These are phyloP conservation scores for Scheffersomyces titani DNA, from an alignment of 1,139 yeast species.

Conservation along the genomic window DNA sequence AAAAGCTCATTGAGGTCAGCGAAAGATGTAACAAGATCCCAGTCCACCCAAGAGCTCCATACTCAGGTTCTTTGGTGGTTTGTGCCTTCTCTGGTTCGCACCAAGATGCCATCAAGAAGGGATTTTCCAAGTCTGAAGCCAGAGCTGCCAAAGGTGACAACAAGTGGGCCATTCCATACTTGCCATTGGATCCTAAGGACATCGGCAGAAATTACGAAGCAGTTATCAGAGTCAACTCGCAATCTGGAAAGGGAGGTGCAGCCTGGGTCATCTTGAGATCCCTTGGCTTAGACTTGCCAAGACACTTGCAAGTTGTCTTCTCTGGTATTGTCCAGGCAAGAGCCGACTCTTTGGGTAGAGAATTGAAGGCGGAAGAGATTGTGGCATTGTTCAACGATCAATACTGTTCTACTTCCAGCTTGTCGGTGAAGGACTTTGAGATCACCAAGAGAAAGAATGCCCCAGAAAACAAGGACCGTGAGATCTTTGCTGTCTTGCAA, in stretches of 20 bases:
- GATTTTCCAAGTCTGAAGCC: constrained; percentile 34
- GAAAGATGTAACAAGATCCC: constrained; percentile 51
- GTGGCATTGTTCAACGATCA: constrained; percentile 37
- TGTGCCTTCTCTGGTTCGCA: constrained; percentile 54
- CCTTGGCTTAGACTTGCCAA: constrained; percentile 49
- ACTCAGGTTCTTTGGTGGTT: constrained; percentile 50
- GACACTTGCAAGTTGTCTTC: constrained; percentile 46
- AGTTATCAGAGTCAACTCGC: constrained; percentile 52
- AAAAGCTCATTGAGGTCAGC: constrained; percentile 40
- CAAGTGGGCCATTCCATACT: constrained; percentile 47
- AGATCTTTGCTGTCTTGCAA: constrained; percentile 18
- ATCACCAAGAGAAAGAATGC: constrained; percentile 24
- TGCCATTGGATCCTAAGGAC: constrained; percentile 52
- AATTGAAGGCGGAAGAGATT: constrained; percentile 46
- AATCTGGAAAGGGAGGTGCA: constrained; percentile 53
- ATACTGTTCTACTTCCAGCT: constrained; percentile 27
- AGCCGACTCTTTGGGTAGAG: constrained; percentile 47
- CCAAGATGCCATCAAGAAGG: constrained; percentile 54
- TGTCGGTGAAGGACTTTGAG: constrained; percentile 37
- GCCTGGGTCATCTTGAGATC: constrained; percentile 53
- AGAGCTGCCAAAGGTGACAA: constrained; percentile 22
- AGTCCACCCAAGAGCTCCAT: constrained; percentile 51
- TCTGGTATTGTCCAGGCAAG: constrained; percentile 39
- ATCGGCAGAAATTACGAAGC: constrained; percentile 53
- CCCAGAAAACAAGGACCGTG: constrained; percentile 25